Conservation (phyloP, 306 rosid genomes). For the Amphicarpaea edgeworthii region DNA sequence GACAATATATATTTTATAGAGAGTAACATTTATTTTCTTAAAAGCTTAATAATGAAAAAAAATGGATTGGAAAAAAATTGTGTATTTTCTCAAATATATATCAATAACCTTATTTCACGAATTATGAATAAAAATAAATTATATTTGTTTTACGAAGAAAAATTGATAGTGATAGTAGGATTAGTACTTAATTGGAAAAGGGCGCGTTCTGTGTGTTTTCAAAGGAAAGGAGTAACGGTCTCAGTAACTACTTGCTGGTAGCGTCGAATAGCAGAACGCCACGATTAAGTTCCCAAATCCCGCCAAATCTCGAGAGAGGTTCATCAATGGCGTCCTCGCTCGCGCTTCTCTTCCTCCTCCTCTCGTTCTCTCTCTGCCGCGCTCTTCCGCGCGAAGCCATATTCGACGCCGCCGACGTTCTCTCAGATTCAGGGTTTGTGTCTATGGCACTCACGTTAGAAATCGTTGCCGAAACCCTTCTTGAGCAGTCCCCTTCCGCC, state of each 20-base stretch:
- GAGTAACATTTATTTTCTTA: no score
- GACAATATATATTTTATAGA: no score
- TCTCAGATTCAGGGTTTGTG: constrained; percentile 67
- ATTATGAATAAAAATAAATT: no score
- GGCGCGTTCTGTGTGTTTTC: constrained; percentile 38
- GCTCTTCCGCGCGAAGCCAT: constrained; percentile 60
- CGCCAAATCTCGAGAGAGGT: constrained; percentile 47
- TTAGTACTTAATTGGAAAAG: not conserved
- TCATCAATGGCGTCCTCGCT: constrained; percentile 69
- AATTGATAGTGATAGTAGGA: no score
- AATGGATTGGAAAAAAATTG: no score
- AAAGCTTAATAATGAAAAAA: no score
- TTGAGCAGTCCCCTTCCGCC: constrained; percentile 61
- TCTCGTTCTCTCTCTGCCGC: constrained; percentile 44
- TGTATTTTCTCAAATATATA: no score
- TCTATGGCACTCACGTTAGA: constrained; percentile 84
- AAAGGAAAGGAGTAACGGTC: constrained; percentile 26
- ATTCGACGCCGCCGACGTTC: constrained; percentile 71
- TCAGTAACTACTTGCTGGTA: constrained; percentile 29
- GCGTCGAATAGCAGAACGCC: constrained; percentile 41
- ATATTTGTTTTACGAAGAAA: no score
- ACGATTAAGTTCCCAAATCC: constrained; percentile 18
- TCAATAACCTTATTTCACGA: no score
- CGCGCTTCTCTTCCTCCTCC: not conserved
- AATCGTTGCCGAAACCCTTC: constrained; percentile 56